Conservation (phyloP, 306 rosid genomes). For the Rosa persica region DNA sequence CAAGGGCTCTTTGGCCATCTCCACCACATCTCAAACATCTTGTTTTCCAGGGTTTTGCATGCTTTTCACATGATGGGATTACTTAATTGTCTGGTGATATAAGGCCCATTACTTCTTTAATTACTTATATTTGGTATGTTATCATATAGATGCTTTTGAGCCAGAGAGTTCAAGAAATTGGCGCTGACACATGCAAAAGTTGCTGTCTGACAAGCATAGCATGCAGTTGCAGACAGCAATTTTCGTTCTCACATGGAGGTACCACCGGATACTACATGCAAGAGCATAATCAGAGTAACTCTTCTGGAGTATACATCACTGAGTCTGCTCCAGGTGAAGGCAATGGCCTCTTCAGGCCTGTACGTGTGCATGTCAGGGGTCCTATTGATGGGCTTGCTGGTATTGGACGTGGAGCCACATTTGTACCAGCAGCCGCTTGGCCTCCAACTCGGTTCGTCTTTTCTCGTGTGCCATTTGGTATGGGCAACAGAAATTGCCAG, state of each 20-base stretch:
- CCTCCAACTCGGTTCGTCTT: constrained; percentile 94
- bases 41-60: not conserved
- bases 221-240: constrained; percentile 85
- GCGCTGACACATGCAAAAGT: constrained; percentile 84
- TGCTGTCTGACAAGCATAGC: constrained; percentile 76
- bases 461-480: constrained; percentile 88
- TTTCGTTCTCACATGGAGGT: constrained; percentile 65
- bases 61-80: constrained; percentile 26
- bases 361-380: constrained; percentile 87
- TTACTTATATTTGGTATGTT: constrained; percentile 10
- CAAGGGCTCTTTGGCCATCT: not conserved
- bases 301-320: constrained; percentile 71
- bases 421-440: constrained; percentile 78
- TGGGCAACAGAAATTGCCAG: constrained; percentile 82
- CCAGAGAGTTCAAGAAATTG: constrained; percentile 96
- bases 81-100: not conserved
- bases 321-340: constrained; percentile 80
- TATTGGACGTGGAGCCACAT: constrained; percentile 87
- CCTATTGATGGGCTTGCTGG: constrained; percentile 98
- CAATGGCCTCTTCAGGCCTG: constrained; percentile 72
- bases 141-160: constrained; percentile 84
- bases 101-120: not conserved
- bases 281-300: constrained; percentile 72
- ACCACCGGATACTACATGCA: constrained; percentile 64
- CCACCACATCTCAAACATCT: not conserved